Base-by-base conservation (phyloP, 2,329 filamentous ascomycete species). In the Penicillium sp. region DNA sequence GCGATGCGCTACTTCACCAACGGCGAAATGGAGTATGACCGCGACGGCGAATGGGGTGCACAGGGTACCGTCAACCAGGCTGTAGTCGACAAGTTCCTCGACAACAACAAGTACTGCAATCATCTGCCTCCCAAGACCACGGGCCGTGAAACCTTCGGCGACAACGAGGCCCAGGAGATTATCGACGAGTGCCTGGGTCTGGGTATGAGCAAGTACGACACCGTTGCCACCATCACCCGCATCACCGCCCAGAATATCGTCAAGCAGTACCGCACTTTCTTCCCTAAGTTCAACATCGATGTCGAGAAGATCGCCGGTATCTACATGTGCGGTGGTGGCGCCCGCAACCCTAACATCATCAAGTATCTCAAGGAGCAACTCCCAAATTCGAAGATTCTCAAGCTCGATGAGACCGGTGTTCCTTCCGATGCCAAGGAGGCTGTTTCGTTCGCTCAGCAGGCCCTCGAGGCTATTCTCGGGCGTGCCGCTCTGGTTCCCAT, bases 311-410 rank as follows among this genome's bases (percentile, higher is more conserved):
- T 79, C 46, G 71, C 69, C 14, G 78, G 82, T 63, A 69, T 82
- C 36, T 81, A 77, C 67, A 77, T 82, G 72, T 80, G 77, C 59
- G 78, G 79, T n/a, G 77, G 76, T 7, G 77, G 77, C 26, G 77
- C 77, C 1, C 71, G 73, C 50, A 81, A 81, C 56, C 74, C 76
- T 2, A 80, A 79, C 53, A 81, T 82, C 54, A 70, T 69, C 9
- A 58, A 70, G 13, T 77, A 73, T 82, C 52, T 73, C 24, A 37
- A 77, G 60, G 57, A 57, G 44, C 63, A 68, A 51, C 76, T 72
- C 52, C 77, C 72, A 10, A 63, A 69, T 28, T 71, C 72, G 8
- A 69, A 66, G 44, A 76, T 82, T 41, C 65, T 71, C 47, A 76
- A 77, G 69, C 66, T 82, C 11, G 77, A 81, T 50, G 77, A 77